A percentile compares a stretch with the other conserved stretches of the same genome.
Evolutionary conservation across 768 basidiomycete species (phyloP).

Genomic region (Chalciporus piperatus): DNA sequence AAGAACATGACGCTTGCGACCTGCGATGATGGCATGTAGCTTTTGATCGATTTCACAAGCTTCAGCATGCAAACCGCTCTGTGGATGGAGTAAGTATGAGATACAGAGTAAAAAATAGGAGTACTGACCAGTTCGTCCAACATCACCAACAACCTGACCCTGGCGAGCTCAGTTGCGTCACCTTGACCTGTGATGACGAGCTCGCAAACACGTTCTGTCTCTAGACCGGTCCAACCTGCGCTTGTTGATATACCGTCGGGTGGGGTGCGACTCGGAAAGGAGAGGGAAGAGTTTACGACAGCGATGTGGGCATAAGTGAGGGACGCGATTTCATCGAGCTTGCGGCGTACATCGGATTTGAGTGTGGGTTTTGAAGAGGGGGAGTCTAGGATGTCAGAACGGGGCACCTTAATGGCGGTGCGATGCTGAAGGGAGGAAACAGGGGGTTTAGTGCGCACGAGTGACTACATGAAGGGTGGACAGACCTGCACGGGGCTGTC

Average conservation of each 20-base stretch:
- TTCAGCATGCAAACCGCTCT: conserved; percentile 92
- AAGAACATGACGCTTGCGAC: conserved; percentile 79
- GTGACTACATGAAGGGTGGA: background rate
- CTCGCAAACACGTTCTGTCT: conserved; percentile 92
- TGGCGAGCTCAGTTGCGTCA: conserved; percentile 88
- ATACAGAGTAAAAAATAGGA: background rate
- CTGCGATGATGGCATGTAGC: conserved; percentile 86
- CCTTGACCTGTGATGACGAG: conserved; percentile 86
- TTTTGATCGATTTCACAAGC: conserved; percentile 93
- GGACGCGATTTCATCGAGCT: conserved; percentile 91
- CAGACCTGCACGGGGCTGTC: conserved; percentile 83
- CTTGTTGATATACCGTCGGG: conserved; percentile 74
- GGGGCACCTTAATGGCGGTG: conserved; percentile 83
- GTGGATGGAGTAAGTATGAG: conserved; percentile 4
- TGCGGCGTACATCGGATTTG: conserved; percentile 77
- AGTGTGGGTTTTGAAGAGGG: conserved; percentile 74
- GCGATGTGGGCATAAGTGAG: conserved; percentile 93
- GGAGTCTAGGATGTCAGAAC: conserved; percentile 90
- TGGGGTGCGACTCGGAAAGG: conserved; percentile 71
- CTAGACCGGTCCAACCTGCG: conserved; percentile 85
- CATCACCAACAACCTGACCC: conserved; percentile 89
- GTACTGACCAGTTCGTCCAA: conserved; percentile 86
- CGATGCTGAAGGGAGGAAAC: conserved; percentile 56
- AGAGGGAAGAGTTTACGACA: conserved; percentile 82
- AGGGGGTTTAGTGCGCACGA: conserved; percentile 1